Conservation (phyloP, 2,329 filamentous ascomycete species). For the Dactylellina leptospora region DNA sequence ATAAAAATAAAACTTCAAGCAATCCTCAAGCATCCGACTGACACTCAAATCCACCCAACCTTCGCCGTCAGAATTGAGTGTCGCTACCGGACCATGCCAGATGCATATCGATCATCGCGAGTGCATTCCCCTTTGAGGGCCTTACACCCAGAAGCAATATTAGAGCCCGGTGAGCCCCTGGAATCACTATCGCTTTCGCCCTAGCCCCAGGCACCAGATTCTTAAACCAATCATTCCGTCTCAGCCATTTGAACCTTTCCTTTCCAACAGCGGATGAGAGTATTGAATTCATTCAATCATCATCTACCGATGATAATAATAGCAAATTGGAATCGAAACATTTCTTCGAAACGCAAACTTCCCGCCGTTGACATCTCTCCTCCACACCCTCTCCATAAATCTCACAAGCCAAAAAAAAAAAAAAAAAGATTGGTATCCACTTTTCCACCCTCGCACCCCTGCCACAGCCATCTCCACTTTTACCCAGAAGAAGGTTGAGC, state of each 20-base stretch:
- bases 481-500: constrained; percentile 43
- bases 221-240: neutral
- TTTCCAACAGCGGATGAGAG: neutral
- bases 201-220: constrained; percentile 45
- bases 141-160: constrained; percentile 29
- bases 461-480: constrained; percentile 41
- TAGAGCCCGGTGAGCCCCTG: constrained; percentile 25
- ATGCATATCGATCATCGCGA: constrained; percentile 47
- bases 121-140: constrained; percentile 47
- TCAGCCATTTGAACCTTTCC: neutral
- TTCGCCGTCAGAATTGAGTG: neutral
- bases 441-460: constrained; percentile 17
- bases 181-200: constrained; percentile 30
- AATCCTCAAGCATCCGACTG: constrained; percentile 2
- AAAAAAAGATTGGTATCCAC: too few species aligned
- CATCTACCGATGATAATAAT: neutral
- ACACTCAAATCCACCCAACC: neutral
- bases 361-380: too few species aligned
- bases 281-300: neutral
- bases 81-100: constrained; percentile 27
- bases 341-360: too few species aligned
- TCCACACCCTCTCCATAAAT: too few species aligned
- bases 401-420: too few species aligned
- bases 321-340: too few species aligned
- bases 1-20: too few species aligned